Evolutionary conservation across 2,329 filamentous ascomycete species (phyloP).

Genomic region (Ophiocordyceps polyrhachis-furcata): DNA sequence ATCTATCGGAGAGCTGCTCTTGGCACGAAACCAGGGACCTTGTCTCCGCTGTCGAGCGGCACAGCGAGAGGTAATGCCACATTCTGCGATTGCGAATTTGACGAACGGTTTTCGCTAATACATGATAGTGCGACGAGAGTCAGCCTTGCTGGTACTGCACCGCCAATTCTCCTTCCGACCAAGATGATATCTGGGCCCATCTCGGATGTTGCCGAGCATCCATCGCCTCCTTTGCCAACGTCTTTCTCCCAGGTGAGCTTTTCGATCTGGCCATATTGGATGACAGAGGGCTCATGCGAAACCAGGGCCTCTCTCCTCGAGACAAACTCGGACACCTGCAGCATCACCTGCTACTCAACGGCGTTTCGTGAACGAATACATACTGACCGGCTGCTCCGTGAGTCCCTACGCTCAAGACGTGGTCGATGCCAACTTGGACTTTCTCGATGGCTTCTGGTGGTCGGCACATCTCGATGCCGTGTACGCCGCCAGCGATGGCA

Average conservation of each 20-base stretch:
- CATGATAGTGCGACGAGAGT: constrained; percentile 28
- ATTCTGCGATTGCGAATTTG: not conserved
- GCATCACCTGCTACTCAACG: constrained; percentile 30
- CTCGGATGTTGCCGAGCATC: constrained; percentile 34
- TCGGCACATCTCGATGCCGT: constrained; percentile 26
- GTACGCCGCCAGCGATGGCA: constrained; percentile 6
- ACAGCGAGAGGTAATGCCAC: constrained; percentile 23
- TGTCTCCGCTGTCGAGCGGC: constrained; percentile 33
- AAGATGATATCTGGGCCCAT: constrained; percentile 25
- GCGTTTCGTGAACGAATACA: constrained; percentile 31
- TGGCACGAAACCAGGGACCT: constrained; percentile 26
- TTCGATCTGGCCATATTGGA: not conserved
- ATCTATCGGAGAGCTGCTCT: constrained; percentile 36
- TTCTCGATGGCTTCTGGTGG: constrained; percentile 39
- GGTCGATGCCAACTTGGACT: constrained; percentile 28
- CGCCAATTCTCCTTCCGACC: constrained; percentile 16
- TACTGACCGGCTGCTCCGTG: constrained; percentile 26
- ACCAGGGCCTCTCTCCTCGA: constrained; percentile 26
- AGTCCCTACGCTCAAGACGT: constrained; percentile 20
- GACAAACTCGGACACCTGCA: constrained; percentile 28
- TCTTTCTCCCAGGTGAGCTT: constrained; percentile 28
- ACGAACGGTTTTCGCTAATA: not conserved
- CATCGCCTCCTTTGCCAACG: constrained; percentile 25
- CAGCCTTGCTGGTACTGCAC: constrained; percentile 29
- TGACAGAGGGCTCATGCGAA: not conserved